Base-by-base conservation (phyloP, 1,284 basidiomycete species). In the Cryptococcus hybrid region DNA sequence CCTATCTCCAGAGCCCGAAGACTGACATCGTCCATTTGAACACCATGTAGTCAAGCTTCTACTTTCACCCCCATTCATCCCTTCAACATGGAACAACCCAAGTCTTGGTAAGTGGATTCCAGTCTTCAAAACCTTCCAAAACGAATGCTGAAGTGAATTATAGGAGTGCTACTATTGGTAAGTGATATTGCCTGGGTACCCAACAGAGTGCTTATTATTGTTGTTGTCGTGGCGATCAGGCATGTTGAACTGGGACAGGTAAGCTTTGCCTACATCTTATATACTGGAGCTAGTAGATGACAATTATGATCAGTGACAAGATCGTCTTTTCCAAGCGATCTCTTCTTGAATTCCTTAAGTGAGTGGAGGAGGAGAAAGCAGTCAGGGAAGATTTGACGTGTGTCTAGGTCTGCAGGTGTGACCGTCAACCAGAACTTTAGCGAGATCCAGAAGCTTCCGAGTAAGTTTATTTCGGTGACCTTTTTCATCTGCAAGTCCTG, bases 251-350 rank as follows among this genome's bases (percentile, higher is more conserved):
- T 78, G 77, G 77, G 77, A 78, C 67, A 73, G 64, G 74, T 76
- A 51, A 57, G 71, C 57, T 46, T 4, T 40, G 3, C 18, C 6
- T 51, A 18, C 3, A 15, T 36, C 6, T 18, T 36, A 12, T 36
- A 53, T 30, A 30, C 30, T 30, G 30, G 30, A 12, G 57, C 59
- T 65, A 39, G 59, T 47, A 18, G 49, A 24, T 24, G 43, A 51
- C 43, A 18, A 15, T 34, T 4, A 15, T 40, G n/a, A 5, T 1
- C 57, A 76, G 74, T 52, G 74, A 77, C 65, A 77, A 77, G 69
- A 77, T 77, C 47, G 73, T 77, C 54, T 78, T 78, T 66, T 75
- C 75, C 51, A 78, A 78, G 62, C 67, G 77, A 58, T 77, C 75
- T 52, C 62, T 78, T 39, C 68, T 78, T 47, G 77, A 78, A 59